A percentile compares a stretch with the other conserved stretches of the same genome.
Evolutionary conservation across 805 yeast species (phyloP).

Genomic region (Tetrapisispora arboricola): DNA sequence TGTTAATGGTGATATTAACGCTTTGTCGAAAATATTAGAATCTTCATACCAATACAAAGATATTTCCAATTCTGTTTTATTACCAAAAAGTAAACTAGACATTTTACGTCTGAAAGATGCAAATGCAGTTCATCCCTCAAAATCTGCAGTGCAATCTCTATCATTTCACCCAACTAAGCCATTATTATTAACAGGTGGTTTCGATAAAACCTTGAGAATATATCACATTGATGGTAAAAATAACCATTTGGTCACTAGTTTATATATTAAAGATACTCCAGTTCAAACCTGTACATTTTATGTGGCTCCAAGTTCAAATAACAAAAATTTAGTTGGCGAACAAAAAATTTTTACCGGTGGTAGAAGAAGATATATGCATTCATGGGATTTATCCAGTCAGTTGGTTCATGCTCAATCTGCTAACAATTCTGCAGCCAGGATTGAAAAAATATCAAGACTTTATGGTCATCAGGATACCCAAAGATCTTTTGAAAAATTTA

Average conservation of each 20-base stretch:
- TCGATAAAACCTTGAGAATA: constrained; percentile 76
- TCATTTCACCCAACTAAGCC: constrained; percentile 76
- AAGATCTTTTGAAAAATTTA: constrained; percentile 78
- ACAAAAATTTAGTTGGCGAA: constrained; percentile 21
- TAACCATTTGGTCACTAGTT: constrained; percentile 72
- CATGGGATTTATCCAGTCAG: constrained; percentile 77
- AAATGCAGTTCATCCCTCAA: constrained; percentile 55
- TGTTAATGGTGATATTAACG: constrained; percentile 33
- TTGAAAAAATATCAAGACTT: constrained; percentile 78
- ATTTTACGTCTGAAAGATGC: constrained; percentile 84
- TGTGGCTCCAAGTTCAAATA: constrained; percentile 13
- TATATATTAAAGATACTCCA: constrained; percentile 72
- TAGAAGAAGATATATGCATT: constrained; percentile 81
- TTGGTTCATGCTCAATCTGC: constrained; percentile 7
- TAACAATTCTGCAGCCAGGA: constrained; percentile 27
- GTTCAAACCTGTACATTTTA: constrained; percentile 52
- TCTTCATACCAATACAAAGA: constrained; percentile 34
- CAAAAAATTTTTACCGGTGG: constrained; percentile 70
- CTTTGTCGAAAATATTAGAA: constrained; percentile 31
- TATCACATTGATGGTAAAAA: constrained; percentile 84
- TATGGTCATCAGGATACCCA: constrained; percentile 88
- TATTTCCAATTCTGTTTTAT: constrained; percentile 37
- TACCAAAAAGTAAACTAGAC: constrained; percentile 63
- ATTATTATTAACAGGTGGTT: constrained; percentile 80
- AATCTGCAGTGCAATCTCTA: constrained; percentile 74